Base-by-base conservation (phyloP, 169 alveolate genomes). In the Besnoitia besnoiti region DNA sequence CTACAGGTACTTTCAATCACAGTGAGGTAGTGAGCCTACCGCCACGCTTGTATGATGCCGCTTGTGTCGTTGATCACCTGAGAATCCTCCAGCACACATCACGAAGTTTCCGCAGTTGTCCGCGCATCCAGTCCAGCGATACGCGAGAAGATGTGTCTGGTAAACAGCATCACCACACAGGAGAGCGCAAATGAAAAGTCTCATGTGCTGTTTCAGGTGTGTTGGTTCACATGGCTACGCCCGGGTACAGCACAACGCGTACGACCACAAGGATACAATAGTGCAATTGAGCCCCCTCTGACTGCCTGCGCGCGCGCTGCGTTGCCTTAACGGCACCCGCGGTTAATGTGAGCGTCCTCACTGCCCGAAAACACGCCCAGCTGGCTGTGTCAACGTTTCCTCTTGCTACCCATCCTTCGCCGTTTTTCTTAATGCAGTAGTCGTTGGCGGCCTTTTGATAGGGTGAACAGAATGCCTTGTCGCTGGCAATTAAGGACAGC, bases 121-220 rank as follows among this genome's bases (percentile, higher is more conserved):
- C 33, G 47, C 87, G 55, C 87, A 77, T 24, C 87, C 87, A 0
- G 87, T 77, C 87, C 87, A 77, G 37, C 87, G 44, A 24, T 39
- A 27, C 61, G 87, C 30, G 44, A 55, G 87, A 21, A 77, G 87
- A 27, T 77, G 19, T 27, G n/a, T 35, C 87, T 77, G 87, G 30
- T 0, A 5, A n/a, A 42, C 44, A 67, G n/a, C 14, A 35, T 4
- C 24, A 19, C 5, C n/a, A 55, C 67, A 55, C 24, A 19, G 12
- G 67, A 55, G 33, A 55, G 67, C 12, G 33, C 33, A 55, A 5
- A 55, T 55, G 30, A 55, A 19, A 55, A 55, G 24, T n/a, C n/a
- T n/a, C n/a, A n/a, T n/a, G n/a, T n/a, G n/a, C n/a, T n/a, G n/a
- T n/a, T n/a, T n/a, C n/a, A n/a, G n/a, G n/a, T n/a, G n/a, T n/a